Conservation (phyloP, 305 asterid species). For the Rubia peregrina region DNA sequence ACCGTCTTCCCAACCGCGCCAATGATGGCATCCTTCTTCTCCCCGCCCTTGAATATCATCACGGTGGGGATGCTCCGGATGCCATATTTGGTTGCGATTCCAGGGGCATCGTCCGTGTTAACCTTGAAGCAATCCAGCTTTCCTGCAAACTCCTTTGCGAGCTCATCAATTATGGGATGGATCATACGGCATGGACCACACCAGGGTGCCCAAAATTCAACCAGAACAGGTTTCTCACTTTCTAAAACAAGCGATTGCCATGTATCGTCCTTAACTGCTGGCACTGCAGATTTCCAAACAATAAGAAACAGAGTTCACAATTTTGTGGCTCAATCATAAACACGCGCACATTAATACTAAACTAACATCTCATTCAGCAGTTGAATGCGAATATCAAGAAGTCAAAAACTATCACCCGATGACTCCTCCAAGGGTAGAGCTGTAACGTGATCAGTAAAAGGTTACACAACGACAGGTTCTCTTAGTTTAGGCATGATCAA, state of each 20-base stretch:
- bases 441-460: not conserved
- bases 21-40: slow-evolving; percentile 76
- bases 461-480: not conserved
- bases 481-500: not conserved
- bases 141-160: slow-evolving; percentile 59
- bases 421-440: not conserved
- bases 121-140: slow-evolving; percentile 79
- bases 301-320: slow-evolving; percentile 4
- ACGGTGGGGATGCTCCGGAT: slow-evolving; percentile 94
- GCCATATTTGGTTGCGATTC: slow-evolving; percentile 69
- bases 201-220: slow-evolving; percentile 98
- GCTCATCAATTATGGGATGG: slow-evolving; percentile 67
- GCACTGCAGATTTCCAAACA: slow-evolving; percentile 39
- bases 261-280: slow-evolving; percentile 37
- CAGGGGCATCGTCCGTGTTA: slow-evolving; percentile 72
- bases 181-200: slow-evolving; percentile 96
- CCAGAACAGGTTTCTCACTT: slow-evolving; percentile 51
- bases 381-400: not conserved
- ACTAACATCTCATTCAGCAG: not conserved
- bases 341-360: not conserved
- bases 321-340: not conserved
- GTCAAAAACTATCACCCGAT: not conserved
- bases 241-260: slow-evolving; percentile 60
- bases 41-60: slow-evolving; percentile 65
- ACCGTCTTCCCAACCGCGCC: slow-evolving; percentile 90